phyloP scores from a whole-genome alignment of 106 monocot genomes.

The Dendrobium officinale region DNA sequence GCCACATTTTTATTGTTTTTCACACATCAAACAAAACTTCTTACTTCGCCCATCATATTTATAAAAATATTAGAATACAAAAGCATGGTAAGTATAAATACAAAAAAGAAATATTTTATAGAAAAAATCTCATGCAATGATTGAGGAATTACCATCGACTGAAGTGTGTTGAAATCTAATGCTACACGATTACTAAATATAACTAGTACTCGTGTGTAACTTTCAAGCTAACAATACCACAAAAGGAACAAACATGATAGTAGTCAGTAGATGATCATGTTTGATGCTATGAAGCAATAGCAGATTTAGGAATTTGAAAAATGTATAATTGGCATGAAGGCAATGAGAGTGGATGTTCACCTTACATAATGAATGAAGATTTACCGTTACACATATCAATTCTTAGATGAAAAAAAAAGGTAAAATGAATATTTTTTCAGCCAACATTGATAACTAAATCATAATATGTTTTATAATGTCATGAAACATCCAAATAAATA shows the following conservation, averaged over 20 bases:
- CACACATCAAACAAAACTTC: conserved; percentile 16
- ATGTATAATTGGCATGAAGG: too few relatives aligned
- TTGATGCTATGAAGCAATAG: too few relatives aligned
- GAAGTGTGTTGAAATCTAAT: not conserved
- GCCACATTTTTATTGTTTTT: conserved; percentile 48
- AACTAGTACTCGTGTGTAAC: not conserved
- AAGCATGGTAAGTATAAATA: not conserved
- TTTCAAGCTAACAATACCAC: not conserved
- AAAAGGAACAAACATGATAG: not conserved
- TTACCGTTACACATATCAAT: too few relatives aligned
- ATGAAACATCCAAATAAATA: not conserved
- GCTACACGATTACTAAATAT: not conserved
- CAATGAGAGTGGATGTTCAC: too few relatives aligned
- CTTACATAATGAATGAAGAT: too few relatives aligned
- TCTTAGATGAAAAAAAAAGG: too few relatives aligned
- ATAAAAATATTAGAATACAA: not conserved
- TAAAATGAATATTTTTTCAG: too few relatives aligned
- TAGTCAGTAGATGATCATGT: too few relatives aligned
- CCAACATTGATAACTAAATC: too few relatives aligned
- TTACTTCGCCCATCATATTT: not conserved
- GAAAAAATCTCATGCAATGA: not conserved
- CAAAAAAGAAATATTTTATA: not conserved
- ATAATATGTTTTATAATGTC: not conserved
- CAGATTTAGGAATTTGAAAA: too few relatives aligned
- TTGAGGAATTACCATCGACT: not conserved